Base-by-base conservation (phyloP, 768 basidiomycete genomes). In the Lentinula edodes region DNA sequence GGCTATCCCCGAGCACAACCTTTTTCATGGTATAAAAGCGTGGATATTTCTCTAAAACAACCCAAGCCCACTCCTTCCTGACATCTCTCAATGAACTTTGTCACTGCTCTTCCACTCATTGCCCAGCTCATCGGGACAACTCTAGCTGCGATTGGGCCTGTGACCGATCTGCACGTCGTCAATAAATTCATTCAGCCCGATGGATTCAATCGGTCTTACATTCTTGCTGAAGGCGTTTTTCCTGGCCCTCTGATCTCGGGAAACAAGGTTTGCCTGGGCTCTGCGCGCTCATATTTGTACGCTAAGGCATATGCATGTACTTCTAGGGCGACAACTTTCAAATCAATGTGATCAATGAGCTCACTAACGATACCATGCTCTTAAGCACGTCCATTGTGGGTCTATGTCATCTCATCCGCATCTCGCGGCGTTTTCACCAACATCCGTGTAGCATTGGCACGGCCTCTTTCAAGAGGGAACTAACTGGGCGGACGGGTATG, bases 241-340 rank as follows among this genome's bases (percentile, higher is more conserved):
- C 79, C 78, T 6, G 82, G 79, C 4, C 78, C 80, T n/a, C 61
- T 80, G 39, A 76, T 82, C 62, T 64, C 50, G 12, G 58, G 58
- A 8, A 20, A 58, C 0, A 62, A 58, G 54, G 61, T 62, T 38
- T 48, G 58, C 5, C 23, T 1, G 23, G 6, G 39, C 15, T 32
- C 4, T 42, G 13, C 35, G 5, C 6, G 16, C 18, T 46, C 16
- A 7, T 57, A 3, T 50, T 3, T 12, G 20, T 28, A 13, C 52
- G 13, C 10, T 42, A 12, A 46, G 32, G 28, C 1, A 28, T 28
- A 28, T 6, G n/a, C 2, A 7, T 12, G 50, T 28, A 20, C 5
- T 5, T 16, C 3, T 77, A 79, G 64, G 73, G 78, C 9, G 70
- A 74, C 48, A 60, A 66, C 54, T 76, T 78, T 58, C 48, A 61